Base-by-base conservation (phyloP, 192 early-diverging fungal genomes). In the Backusella australiensis region DNA sequence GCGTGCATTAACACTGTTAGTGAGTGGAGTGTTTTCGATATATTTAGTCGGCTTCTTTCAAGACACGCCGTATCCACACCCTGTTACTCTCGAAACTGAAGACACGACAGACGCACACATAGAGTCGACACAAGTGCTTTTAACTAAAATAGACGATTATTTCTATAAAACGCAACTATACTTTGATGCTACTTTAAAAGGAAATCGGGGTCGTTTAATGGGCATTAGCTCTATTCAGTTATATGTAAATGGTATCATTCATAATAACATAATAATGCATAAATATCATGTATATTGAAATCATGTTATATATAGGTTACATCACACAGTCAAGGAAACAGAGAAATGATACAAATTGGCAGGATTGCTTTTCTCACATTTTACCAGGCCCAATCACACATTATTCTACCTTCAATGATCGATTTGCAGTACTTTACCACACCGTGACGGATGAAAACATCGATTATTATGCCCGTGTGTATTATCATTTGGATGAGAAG, bases 21-120 rank as follows among this genome's bases (percentile, higher is more conserved):
- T 75, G 11, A 67, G 75, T 21, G 82, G 78, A 23, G 2, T 76
- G 0, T 49, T 69, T 36, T 75, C 72, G 19, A 75, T 83, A 11
- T 83, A 83, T 35, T 41, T 79, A 46, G 75, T 77, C 19, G 78
- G 78, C 49, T 41, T 83, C 21, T 21, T 83, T 2, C 82, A 83
- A 73, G 78, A 80, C 59, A 74, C 65, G 0, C 78, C 82, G 11
- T 83, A 78, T 34, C 73, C 76, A 7, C 78, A 75, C 34, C 82
- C 82, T 17, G 42, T 68, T 15, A 46, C 49, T 11, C 39, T 77
- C 42, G 42, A 44, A 44, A 44, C 42, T 17, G 42, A 44, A 44
- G 14, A 17, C 42, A 44, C 42, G 14, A 19, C 69, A 69, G 34
- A 68, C 38, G 23, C 11, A 52, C 1, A 34, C 78, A 12, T 53